Evolutionary conservation across 139 green algal genomes (phyloP).

Genomic region (Chlamydomonas incerta): DNA sequence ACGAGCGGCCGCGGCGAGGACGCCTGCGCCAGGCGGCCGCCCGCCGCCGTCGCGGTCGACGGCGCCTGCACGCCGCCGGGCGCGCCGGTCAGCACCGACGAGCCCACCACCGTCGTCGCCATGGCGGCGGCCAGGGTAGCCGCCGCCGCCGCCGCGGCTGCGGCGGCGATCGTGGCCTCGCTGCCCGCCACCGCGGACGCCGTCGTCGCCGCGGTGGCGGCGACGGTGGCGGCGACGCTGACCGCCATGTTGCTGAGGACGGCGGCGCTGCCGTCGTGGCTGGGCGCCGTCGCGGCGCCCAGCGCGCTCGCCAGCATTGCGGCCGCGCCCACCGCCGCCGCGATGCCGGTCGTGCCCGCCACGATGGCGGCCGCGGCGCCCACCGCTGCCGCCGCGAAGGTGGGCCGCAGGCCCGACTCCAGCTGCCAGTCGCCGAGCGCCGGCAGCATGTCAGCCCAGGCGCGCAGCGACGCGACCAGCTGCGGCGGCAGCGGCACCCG

Average conservation of each 20-base stretch:
- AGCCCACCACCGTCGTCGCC: too few relatives aligned
- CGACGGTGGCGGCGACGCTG: neutral
- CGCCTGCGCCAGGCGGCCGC: too few relatives aligned
- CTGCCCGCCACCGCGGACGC: neutral
- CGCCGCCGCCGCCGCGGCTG: neutral
- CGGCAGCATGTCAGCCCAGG: too few relatives aligned
- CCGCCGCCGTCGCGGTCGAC: too few relatives aligned
- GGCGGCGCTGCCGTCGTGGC: neutral
- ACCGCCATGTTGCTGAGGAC: neutral
- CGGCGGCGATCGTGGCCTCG: neutral
- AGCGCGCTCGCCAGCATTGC: neutral
- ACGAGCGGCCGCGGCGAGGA: too few relatives aligned
- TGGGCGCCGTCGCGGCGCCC: neutral
- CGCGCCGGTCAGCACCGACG: too few relatives aligned
- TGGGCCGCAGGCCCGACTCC: neutral
- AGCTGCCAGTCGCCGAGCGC: neutral
- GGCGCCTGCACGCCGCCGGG: too few relatives aligned
- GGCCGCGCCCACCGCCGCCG: slow-evolving; percentile 1
- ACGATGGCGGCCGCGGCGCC: neutral
- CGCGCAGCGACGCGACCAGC: too few relatives aligned
- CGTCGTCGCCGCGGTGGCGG: neutral
- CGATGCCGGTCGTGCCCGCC: neutral
- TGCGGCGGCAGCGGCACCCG: too few relatives aligned
- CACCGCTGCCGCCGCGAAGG: slow-evolving; percentile 17
- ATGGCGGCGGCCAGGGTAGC: neutral